These are phyloP conservation scores for Diaporthe ampelina DNA, from an alignment of 2,329 filamentous ascomycete species.

Conservation along the genomic window DNA sequence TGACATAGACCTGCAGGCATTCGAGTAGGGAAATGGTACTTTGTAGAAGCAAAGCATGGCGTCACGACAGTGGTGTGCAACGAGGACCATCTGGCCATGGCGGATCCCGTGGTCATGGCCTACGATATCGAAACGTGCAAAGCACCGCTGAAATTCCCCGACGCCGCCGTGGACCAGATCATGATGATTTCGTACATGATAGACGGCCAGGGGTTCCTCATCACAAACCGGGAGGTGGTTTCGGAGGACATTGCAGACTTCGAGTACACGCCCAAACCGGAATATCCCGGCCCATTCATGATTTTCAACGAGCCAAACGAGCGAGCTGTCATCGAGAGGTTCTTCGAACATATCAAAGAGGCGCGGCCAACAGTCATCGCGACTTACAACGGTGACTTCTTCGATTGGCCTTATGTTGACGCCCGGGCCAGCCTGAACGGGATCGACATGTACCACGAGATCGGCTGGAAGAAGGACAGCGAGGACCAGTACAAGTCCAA, in stretches of 20 bases:
- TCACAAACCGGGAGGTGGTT: conserved; percentile 97
- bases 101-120: conserved; percentile 98
- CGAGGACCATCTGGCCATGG: conserved; percentile 88
- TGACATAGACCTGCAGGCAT: conserved; percentile 74
- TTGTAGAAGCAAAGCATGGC: conserved; percentile 93
- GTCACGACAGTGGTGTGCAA: conserved; percentile 86
- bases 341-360: conserved; percentile 96
- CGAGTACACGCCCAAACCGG: conserved; percentile 96
- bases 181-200: conserved; percentile 99
- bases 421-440: conserved; percentile 92
- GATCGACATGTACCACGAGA: conserved; percentile 99
- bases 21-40: conserved; percentile 97
- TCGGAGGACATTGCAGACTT: conserved; percentile 98
- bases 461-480: conserved; percentile 93
- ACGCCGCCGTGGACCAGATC: conserved; percentile 93
- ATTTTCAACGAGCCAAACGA: conserved; percentile 99
- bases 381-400: conserved; percentile 99
- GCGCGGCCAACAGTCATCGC: conserved; percentile 95
- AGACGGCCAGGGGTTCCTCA: conserved; percentile 96
- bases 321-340: conserved; percentile 87
- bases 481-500: conserved; percentile 98
- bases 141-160: conserved; percentile 94
- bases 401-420: conserved; percentile 99
- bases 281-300: conserved; percentile 95
- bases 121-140: conserved; percentile 99